phyloP scores from a whole-genome alignment of 805 yeast species.

The Saccharomycopsis lassenensis region DNA sequence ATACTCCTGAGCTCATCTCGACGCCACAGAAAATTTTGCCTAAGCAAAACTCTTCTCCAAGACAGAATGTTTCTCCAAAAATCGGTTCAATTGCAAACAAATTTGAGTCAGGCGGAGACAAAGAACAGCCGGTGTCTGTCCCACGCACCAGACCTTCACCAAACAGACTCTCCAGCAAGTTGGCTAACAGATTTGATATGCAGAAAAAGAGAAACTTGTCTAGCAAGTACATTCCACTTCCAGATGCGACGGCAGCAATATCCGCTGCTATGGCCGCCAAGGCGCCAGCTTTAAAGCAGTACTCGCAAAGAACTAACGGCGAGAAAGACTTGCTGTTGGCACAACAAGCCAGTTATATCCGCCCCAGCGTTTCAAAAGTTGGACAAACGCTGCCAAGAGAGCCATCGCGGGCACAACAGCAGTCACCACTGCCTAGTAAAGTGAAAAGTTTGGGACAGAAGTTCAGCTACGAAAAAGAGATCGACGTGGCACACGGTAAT shows the following conservation, averaged over 20 bases:
- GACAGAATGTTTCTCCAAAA: not conserved
- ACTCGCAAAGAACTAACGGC: conserved; percentile 10
- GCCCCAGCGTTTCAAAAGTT: conserved; percentile 5
- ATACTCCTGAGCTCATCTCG: not conserved
- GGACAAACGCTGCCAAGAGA: not conserved
- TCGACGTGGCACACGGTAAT: conserved; percentile 9
- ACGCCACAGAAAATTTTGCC: too few species aligned
- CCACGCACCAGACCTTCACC: not conserved
- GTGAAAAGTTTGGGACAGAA: conserved; percentile 1
- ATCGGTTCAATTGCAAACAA: not conserved
- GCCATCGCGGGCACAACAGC: not conserved
- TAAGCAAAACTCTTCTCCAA: not conserved
- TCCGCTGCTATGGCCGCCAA: conserved; percentile 18
- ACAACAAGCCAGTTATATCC: conserved; percentile 11
- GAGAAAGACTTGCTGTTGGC: conserved; percentile 14
- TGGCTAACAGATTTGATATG: conserved; percentile 5
- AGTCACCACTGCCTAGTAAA: too few species aligned
- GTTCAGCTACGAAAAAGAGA: conserved; percentile 13
- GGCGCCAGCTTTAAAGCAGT: conserved; percentile 8
- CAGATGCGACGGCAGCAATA: conserved; percentile 16
- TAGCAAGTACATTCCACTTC: conserved; percentile 14
- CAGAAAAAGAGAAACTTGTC: conserved; percentile 2
- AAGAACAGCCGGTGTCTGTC: not conserved
- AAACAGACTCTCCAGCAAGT: not conserved
- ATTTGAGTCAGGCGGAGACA: not conserved